phyloP scores from a whole-genome alignment of 176 grass and related monocot genomes.

The Musa itinerans region DNA sequence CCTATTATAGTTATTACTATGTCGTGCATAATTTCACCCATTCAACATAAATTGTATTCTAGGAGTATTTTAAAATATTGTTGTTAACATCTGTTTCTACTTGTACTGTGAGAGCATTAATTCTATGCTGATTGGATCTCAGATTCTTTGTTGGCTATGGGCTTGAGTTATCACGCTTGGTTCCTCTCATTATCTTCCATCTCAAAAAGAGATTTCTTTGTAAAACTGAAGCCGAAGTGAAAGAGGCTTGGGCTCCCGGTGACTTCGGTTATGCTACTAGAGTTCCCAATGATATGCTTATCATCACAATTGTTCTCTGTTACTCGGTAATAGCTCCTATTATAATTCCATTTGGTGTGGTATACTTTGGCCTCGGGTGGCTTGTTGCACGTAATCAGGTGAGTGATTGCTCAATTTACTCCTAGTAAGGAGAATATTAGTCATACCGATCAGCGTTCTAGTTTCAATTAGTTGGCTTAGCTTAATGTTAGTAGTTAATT shows the following conservation, averaged over 20 bases:
- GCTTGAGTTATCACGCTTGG: conserved; percentile 77
- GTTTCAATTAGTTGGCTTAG: too few relatives aligned
- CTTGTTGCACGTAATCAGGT: conserved; percentile 81
- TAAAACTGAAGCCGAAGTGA: conserved; percentile 82
- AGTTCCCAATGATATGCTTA: conserved; percentile 86
- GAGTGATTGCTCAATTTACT: background rate
- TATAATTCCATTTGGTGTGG: conserved; percentile 74
- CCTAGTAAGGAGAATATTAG: background rate
- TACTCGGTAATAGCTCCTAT: conserved; percentile 87
- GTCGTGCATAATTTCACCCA: conserved; percentile 22
- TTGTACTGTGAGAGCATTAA: conserved; percentile 13
- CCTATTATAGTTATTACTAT: background rate
- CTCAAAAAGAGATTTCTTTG: conserved; percentile 91
- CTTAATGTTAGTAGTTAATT: too few relatives aligned
- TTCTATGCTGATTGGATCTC: conserved; percentile 16
- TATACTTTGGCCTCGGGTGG: conserved; percentile 87
- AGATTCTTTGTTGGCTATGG: conserved; percentile 97
- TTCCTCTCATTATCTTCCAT: conserved; percentile 85
- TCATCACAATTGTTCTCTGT: conserved; percentile 68
- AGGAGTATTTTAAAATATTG: background rate
- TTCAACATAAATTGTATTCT: background rate
- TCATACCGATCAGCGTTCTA: background rate
- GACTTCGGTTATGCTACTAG: conserved; percentile 62
- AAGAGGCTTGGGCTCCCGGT: conserved; percentile 68
- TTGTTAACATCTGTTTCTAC: conserved; percentile 11